Conservation (phyloP, 306 rosid genomes). For the Datisca glomerata region DNA sequence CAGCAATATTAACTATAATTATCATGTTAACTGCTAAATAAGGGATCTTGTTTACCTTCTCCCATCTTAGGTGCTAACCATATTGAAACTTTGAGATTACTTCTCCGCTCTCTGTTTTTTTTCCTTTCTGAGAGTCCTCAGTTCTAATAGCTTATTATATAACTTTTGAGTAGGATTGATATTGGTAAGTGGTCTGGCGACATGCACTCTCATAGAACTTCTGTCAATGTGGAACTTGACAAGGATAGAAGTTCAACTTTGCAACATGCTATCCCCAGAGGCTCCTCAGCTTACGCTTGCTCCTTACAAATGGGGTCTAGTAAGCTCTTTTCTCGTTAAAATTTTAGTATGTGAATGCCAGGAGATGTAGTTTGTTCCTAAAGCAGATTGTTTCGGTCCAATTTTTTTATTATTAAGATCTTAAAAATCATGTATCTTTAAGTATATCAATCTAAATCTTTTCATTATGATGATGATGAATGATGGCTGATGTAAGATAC, state of each 20-base stretch:
- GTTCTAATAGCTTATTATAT: constrained; percentile 18
- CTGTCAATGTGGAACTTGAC: constrained; percentile 99
- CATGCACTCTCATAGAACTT: constrained; percentile 64
- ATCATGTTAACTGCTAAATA: too few relatives aligned
- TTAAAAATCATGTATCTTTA: too few relatives aligned
- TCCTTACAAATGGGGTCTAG: constrained; percentile 78
- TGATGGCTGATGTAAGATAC: neutral
- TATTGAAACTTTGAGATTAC: too few relatives aligned
- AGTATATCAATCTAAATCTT: too few relatives aligned
- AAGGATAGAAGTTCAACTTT: constrained; percentile 81
- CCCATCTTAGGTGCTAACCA: too few relatives aligned
- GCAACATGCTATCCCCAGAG: constrained; percentile 92
- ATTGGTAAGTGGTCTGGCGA: constrained; percentile 37
- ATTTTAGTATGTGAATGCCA: too few relatives aligned
- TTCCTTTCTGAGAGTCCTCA: neutral
- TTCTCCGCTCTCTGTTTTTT: too few relatives aligned
- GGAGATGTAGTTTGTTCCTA: too few relatives aligned
- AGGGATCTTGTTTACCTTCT: too few relatives aligned
- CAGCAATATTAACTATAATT: too few relatives aligned
- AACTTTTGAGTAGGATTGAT: constrained; percentile 47
- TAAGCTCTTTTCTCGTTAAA: constrained; percentile 16
- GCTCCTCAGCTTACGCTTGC: constrained; percentile 72
- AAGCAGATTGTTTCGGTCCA: too few relatives aligned
- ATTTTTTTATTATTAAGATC: too few relatives aligned
- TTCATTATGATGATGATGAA: neutral